Evolutionary conservation across 768 basidiomycete genomes (phyloP), one percentile per base, ranked within the genome.

Genomic region (Termitomyces sp.): DNA sequence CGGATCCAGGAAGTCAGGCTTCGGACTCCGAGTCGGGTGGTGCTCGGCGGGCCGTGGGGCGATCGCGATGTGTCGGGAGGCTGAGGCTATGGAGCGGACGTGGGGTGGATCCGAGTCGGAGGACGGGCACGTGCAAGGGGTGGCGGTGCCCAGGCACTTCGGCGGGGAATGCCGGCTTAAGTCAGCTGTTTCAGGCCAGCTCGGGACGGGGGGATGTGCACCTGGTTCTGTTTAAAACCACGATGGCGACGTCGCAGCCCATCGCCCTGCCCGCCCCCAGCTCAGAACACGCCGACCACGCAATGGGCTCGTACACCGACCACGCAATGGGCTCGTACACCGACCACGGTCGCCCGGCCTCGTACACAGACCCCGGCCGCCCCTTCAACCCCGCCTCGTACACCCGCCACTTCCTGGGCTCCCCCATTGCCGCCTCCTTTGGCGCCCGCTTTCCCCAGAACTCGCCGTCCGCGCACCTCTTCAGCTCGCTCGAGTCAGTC

Each of bases 401-500:
- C 73, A 81, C 83, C 30, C 73, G 84, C 34, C 80, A 85, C 62
- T 84, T 87, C 66, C 74, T 89, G 7, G 85, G 86, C 53, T 89
- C 87, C 0, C 88, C 88, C 43, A 74, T 86, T 51, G 75, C 79
- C 0, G 82, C 82, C 34, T 88, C 86, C 0, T 88, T 82, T 57
- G 85, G 85, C 21, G 80, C 78, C 27, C 74, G 84, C 9, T 79
- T 86, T 67, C 81, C 82, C 47, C 81, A 83, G 12, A 83, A 84
- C 30, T 81, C 82, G 42, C 84, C 83, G 0, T 85, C 84, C 3
- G 83, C 80, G 0, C 80, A 83, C 59, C 72, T 87, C 27, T 69
- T 86, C 0, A 81, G 78, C 23, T 82, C 82, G 0, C 71, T 87
- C 63, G 87, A 89, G 88, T 91, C 62, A 58, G 87, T 77, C n/a